These are phyloP conservation scores for Lepraria neglecta DNA, from an alignment of 495 filamentous ascomycete species.

Conservation along the genomic window DNA sequence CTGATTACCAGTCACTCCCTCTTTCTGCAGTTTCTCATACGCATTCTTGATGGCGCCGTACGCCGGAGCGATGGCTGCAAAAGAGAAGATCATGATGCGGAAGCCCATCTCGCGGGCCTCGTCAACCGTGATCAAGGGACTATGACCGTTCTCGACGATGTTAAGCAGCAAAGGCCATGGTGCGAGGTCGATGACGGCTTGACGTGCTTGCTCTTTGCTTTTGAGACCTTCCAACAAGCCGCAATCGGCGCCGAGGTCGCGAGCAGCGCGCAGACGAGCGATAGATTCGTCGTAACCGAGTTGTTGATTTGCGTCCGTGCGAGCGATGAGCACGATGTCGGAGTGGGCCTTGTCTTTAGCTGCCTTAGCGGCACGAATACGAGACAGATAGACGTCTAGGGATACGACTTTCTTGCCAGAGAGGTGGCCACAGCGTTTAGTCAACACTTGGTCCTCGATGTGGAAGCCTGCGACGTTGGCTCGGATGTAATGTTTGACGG, in stretches of 20 bases:
- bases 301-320: conserved; percentile 60
- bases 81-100: conserved; percentile 56
- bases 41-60: conserved; percentile 42
- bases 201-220: conserved; percentile 46
- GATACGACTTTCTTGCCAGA: conserved; percentile 55
- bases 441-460: conserved; percentile 63
- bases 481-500: conserved; percentile 58
- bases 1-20: conserved; percentile 42
- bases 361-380: conserved; percentile 39
- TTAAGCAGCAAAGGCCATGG: conserved; percentile 58
- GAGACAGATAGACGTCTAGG: conserved; percentile 45
- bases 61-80: conserved; percentile 46
- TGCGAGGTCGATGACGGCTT: conserved; percentile 48
- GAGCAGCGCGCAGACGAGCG: conserved; percentile 47
- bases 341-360: conserved; percentile 44
- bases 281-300: conserved; percentile 59
- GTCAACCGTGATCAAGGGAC: conserved; percentile 48
- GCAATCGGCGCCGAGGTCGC: conserved; percentile 55
- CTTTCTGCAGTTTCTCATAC: conserved; percentile 32
- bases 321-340: conserved; percentile 63
- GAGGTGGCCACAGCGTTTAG: conserved; percentile 61
- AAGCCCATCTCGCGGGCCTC: conserved; percentile 58
- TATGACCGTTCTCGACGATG: conserved; percentile 56
- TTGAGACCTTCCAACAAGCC: conserved; percentile 60
- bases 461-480: conserved; percentile 65